Evolutionary conservation across 179 eudicot species (phyloP).

Genomic region (Silene noctiflora): DNA sequence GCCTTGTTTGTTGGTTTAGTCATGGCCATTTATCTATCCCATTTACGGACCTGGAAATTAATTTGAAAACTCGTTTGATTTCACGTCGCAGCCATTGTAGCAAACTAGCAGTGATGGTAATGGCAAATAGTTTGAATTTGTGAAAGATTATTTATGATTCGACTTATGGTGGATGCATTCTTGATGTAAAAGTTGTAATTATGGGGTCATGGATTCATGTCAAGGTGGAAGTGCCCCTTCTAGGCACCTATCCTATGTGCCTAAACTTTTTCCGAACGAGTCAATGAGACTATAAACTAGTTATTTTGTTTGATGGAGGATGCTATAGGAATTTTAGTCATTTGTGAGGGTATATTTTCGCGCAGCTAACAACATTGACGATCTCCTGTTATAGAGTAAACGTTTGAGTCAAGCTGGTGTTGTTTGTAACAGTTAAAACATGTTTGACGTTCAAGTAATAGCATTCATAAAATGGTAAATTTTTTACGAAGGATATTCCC

Average conservation of each 20-base stretch:
- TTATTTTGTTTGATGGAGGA: background rate
- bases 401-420: background rate
- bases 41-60: background rate
- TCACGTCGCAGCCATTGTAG: background rate
- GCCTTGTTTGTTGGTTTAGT: background rate
- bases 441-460: background rate
- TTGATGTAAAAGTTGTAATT: background rate
- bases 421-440: background rate
- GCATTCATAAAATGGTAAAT: background rate
- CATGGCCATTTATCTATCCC: background rate
- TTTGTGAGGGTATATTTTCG: background rate
- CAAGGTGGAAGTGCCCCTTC: background rate
- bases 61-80: background rate
- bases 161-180: too few species aligned
- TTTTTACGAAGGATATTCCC: background rate
- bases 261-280: background rate
- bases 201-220: background rate
- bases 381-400: background rate
- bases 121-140: background rate
- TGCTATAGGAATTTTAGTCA: background rate
- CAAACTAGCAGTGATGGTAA: constrained; percentile 2
- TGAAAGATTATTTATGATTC: background rate
- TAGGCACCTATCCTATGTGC: background rate
- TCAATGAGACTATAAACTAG: background rate
- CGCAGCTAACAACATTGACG: background rate